These are phyloP conservation scores for Phallus indusiatus DNA, from an alignment of 768 basidiomycete genomes.

Conservation along the genomic window DNA sequence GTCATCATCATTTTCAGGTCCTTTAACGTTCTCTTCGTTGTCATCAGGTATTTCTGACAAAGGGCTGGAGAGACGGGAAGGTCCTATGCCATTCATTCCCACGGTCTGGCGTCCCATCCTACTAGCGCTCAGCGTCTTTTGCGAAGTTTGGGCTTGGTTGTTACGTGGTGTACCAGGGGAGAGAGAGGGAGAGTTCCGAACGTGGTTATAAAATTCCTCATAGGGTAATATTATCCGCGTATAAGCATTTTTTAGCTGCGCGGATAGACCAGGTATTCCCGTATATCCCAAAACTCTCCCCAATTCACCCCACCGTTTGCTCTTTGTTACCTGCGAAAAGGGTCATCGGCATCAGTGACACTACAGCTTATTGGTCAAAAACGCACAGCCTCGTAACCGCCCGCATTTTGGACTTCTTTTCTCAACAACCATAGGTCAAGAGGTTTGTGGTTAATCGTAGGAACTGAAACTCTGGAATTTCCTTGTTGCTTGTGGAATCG, in stretches of 20 bases:
- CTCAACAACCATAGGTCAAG: conserved; percentile 90
- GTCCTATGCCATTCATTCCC: conserved; percentile 40
- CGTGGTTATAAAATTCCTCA: conserved; percentile 78
- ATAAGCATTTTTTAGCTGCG: conserved; percentile 86
- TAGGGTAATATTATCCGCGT: conserved; percentile 90
- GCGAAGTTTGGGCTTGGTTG: conserved; percentile 6
- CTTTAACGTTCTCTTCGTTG: conserved; percentile 43
- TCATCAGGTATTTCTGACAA: conserved; percentile 78
- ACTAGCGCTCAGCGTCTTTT: conserved; percentile 14
- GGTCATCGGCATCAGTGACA: conserved; percentile 3
- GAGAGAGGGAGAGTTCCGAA: conserved; percentile 50
- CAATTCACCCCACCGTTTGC: conserved; percentile 83
- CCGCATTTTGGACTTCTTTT: conserved; percentile 83
- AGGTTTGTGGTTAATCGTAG: conserved; percentile 86
- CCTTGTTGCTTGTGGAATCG: conserved; percentile 96
- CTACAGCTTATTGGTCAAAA: conserved; percentile 3
- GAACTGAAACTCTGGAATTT: conserved; percentile 82
- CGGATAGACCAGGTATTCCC: conserved; percentile 71
- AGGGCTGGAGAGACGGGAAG: conserved; percentile 68
- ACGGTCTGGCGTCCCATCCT: conserved; percentile 24
- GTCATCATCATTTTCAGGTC: conserved; percentile 1
- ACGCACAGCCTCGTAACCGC: conserved; percentile 80
- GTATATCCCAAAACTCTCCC: conserved; percentile 77
- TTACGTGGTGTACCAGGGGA: conserved; percentile 23
- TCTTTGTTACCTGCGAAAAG: conserved; percentile 59